Base-by-base conservation (phyloP, 164 flowering plant genomes). In the Litsea cubeba region DNA sequence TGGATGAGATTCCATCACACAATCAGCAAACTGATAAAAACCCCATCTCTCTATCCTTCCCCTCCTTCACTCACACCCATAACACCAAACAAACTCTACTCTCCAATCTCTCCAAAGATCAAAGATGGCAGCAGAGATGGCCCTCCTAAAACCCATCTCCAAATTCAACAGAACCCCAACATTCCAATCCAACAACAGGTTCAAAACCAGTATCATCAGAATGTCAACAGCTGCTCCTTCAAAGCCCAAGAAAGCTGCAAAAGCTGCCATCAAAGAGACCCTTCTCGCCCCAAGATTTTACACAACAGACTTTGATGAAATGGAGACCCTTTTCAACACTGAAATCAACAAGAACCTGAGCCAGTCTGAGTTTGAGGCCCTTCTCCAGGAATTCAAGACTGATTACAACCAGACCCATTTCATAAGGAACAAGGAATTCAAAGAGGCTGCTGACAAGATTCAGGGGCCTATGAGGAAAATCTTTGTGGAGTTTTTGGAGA, bases 361-460 rank as follows among this genome's bases (percentile, higher is more conserved):
- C 78, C 79, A 88, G 81, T 72, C 78, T 17, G 99, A 95, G 84
- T 95, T 95, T 51, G 93, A 87, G 74, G 97, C 99, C 0, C 79
- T 95, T 82, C 81, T 91, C 25, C 97, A 95, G 75, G 99, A 95
- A 76, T 95, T 95, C 84, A 95, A 90, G 85, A 93, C 98, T 11
- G 99, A 95, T 70, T 95, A 89, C 84, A 95, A 95, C 74, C 98
- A 95, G 88, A 95, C 95, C 71, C 99, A 95, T 76, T 95, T 95
- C 68, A 97, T 93, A 14, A 81, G 99, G 86, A 93, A 86, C 89
- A 93, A 91, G 81, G 99, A 93, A 80, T 95, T 95, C 83, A 95
- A 93, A 82, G 98, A 93, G 58, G 98, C 98, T 71, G 99, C 98
- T 62, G 98, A 95, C 64, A 86, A 95, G 54, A 49, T 95, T 10